Conservation (phyloP, 148 eudicot genomes). For the Pharnaceum exiguum region DNA sequence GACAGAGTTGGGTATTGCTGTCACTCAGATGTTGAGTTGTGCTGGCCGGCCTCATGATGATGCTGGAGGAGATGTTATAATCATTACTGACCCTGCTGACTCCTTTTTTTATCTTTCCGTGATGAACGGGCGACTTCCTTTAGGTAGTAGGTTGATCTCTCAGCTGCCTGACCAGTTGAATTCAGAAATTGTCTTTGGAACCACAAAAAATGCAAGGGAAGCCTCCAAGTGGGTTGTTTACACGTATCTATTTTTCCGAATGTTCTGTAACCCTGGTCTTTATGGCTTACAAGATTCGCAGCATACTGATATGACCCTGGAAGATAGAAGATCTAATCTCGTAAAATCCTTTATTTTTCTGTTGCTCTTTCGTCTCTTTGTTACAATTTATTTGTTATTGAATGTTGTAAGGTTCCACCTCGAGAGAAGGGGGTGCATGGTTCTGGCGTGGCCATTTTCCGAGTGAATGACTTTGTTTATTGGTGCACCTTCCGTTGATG, state of each 20-base stretch:
- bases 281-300: slow-evolving; percentile 71
- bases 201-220: slow-evolving; percentile 90
- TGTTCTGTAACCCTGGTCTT: slow-evolving; percentile 66
- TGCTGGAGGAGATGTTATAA: slow-evolving; percentile 72
- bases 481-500: no score
- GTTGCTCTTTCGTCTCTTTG: not conserved
- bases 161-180: slow-evolving; percentile 86
- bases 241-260: slow-evolving; percentile 79
- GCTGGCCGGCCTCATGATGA: slow-evolving; percentile 86
- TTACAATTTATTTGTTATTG: no score
- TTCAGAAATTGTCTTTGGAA: slow-evolving; percentile 95
- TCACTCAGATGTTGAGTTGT: slow-evolving; percentile 86
- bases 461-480: no score
- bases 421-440: no score
- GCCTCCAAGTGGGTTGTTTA: slow-evolving; percentile 84
- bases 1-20: slow-evolving; percentile 83
- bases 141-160: slow-evolving; percentile 72
- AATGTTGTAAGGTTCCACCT: no score
- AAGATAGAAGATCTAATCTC: slow-evolving; percentile 84
- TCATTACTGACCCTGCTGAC: slow-evolving; percentile 68
- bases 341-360: slow-evolving; percentile 23
- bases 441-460: no score
- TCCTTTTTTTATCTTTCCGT: slow-evolving; percentile 64
- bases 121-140: slow-evolving; percentile 81
- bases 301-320: slow-evolving; percentile 39